Evolutionary conservation across 2,329 filamentous ascomycete species (phyloP).

Genomic region (Alternaria longipes): DNA sequence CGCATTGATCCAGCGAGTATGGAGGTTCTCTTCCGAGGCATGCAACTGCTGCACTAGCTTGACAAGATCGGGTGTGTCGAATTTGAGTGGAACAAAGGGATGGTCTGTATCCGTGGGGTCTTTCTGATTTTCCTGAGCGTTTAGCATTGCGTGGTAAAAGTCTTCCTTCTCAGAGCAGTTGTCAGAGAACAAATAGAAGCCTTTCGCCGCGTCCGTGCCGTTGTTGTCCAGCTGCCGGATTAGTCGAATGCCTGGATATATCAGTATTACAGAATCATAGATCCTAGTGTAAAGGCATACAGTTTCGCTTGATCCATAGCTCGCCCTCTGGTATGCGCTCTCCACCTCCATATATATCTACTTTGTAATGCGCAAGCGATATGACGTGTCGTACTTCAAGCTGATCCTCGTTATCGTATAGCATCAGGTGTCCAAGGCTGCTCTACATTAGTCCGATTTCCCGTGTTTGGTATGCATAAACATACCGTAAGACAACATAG

Average conservation of each 20-base stretch:
- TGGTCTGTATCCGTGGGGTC: constrained; percentile 59
- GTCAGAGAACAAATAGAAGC: constrained; percentile 94
- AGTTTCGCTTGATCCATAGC: constrained; percentile 94
- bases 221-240: constrained; percentile 69
- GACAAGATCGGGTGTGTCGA: constrained; percentile 87
- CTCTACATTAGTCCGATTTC: constrained; percentile 18
- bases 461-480: constrained; percentile 4
- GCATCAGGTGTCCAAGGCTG: constrained; percentile 85
- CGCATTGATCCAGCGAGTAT: constrained; percentile 94
- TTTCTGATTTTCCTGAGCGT: constrained; percentile 78
- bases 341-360: constrained; percentile 85
- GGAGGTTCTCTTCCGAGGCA: constrained; percentile 87
- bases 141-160: constrained; percentile 92
- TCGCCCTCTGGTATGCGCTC: constrained; percentile 86
- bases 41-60: constrained; percentile 89
- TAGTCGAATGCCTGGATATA: constrained; percentile 67
- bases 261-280: constrained; percentile 12
- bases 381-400: constrained; percentile 96
- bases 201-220: constrained; percentile 71
- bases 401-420: constrained; percentile 95
- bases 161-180: constrained; percentile 97
- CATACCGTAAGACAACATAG: constrained; percentile 86
- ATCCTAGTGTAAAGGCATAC: constrained; percentile 45
- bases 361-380: constrained; percentile 84
- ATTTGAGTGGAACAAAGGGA: constrained; percentile 75